These are phyloP conservation scores for Lasiosphaeris hirsuta DNA, from an alignment of 495 filamentous ascomycete species.

Conservation along the genomic window DNA sequence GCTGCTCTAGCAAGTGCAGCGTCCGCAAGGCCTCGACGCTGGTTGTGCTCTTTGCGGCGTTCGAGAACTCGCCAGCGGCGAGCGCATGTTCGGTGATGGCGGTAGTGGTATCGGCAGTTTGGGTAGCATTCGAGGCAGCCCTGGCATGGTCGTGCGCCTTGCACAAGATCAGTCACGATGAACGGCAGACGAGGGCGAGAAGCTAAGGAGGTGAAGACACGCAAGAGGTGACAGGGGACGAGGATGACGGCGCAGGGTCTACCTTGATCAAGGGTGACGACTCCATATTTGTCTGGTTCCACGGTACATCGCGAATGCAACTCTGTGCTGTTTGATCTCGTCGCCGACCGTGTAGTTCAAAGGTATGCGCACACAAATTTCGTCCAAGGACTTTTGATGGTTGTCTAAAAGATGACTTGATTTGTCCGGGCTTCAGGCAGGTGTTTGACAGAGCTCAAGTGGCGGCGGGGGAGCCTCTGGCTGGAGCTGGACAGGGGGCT, in stretches of 20 bases:
- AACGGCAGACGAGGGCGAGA: too few relatives aligned
- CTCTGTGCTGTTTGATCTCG: too few relatives aligned
- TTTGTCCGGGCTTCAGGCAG: too few relatives aligned
- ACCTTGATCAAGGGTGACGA: constrained; percentile 44
- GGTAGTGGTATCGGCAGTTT: constrained; percentile 68
- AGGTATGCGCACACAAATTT: too few relatives aligned
- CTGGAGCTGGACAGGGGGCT: too few relatives aligned
- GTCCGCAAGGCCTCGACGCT: constrained; percentile 84
- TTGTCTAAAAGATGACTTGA: too few relatives aligned
- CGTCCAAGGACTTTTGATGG: too few relatives aligned
- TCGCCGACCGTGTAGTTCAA: too few relatives aligned
- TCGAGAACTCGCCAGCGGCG: constrained; percentile 86
- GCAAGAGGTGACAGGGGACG: background rate
- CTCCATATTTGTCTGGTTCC: constrained; percentile 33
- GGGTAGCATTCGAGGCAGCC: constrained; percentile 70
- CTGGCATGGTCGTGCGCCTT: constrained; percentile 87
- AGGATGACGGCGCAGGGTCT: constrained; percentile 5
- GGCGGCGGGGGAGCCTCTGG: too few relatives aligned
- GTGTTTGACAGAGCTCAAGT: too few relatives aligned
- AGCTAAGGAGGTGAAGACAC: background rate
- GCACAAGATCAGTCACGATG: constrained; percentile 3
- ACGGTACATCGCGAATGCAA: constrained; percentile 1
- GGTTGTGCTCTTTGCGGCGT: constrained; percentile 67
- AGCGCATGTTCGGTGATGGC: constrained; percentile 85
- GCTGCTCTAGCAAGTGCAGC: constrained; percentile 76